Evolutionary conservation across 805 yeast species (phyloP), one percentile per base, ranked within the genome.

Genomic region (Debaryomyces prosopidis): DNA sequence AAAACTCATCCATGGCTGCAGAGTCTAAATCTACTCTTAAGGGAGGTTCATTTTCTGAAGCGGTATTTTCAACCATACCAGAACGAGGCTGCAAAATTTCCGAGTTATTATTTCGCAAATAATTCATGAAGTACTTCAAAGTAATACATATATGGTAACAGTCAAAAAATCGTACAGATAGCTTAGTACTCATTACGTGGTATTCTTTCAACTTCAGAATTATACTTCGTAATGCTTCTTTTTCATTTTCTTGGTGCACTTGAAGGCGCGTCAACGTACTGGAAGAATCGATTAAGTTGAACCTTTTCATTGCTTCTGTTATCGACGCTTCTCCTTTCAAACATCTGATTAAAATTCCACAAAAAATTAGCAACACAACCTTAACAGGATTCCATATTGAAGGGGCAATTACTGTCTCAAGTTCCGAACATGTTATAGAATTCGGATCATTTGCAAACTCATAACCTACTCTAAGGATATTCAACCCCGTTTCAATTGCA

Each of bases 271-370:
- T 20, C 3, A 41, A 5, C 14, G 40, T 23, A 12, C 48, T 44
- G 11, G 42, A 23, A 11, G 49, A 38, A n/a, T 45, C 49, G 5
- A 38, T 36, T 2, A 39, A 42, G 23, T 45, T 39, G 36, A 45
- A 45, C 14, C 27, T 32, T 5, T 20, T 42, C 5, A 19, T n/a
- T 11, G 45, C 42, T 10, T 39, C 45, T 19, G 14, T 26, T 15
- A 45, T n/a, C 2, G 49, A 45, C 33, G 23, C 37, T 17, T 33
- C 38, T 10, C 37, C 49, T 14, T 45, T 33, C 20, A 33, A 16
- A 15, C 34, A 27, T 31, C 49, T 38, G n/a, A 45, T 19, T 10
- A 45, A 17, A 15, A 45, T 18, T 5, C 45, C 36, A n/a, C 39
- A 26, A 5, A 45, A 28, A 4, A 30, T 15, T 7, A 27, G 3